Evolutionary conservation across 345 rosid species (phyloP).

Genomic region (Lepidium didymum): DNA sequence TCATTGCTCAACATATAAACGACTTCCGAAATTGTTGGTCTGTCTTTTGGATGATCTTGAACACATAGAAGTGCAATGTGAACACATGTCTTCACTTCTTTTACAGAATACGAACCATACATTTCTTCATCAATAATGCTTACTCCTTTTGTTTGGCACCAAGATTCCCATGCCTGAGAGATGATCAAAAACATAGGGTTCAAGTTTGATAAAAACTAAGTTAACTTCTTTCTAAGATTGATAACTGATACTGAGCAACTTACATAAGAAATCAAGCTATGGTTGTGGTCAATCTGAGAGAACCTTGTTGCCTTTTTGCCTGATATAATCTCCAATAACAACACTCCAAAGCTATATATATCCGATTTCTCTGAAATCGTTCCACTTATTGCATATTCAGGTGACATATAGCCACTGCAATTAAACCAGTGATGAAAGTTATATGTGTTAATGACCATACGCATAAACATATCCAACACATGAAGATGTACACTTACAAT

Average conservation of each 20-base stretch:
- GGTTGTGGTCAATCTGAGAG: background rate
- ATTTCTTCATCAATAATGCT: background rate
- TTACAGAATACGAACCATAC: background rate
- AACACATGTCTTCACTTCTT: background rate
- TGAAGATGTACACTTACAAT: background rate
- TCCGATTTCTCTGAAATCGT: background rate
- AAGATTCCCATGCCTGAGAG: constrained; percentile 2
- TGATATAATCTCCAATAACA: background rate
- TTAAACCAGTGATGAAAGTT: background rate
- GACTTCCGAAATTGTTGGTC: background rate
- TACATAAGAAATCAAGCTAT: background rate
- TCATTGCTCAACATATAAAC: constrained; percentile 7
- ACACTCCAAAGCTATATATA: background rate
- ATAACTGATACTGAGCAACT: background rate
- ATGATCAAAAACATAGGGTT: background rate
- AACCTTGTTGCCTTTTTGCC: background rate
- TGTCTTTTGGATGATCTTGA: constrained; percentile 8
- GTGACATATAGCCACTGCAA: background rate
- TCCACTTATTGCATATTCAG: background rate
- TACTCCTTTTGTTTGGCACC: constrained; percentile 5
- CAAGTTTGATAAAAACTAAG: background rate
- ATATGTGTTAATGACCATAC: too few species aligned
- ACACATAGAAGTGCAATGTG: constrained; percentile 10
- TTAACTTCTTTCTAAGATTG: background rate
- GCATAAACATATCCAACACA: background rate